phyloP scores from a whole-genome alignment of 176 grass and related monocot genomes.

The Paspalum vaginatum region DNA sequence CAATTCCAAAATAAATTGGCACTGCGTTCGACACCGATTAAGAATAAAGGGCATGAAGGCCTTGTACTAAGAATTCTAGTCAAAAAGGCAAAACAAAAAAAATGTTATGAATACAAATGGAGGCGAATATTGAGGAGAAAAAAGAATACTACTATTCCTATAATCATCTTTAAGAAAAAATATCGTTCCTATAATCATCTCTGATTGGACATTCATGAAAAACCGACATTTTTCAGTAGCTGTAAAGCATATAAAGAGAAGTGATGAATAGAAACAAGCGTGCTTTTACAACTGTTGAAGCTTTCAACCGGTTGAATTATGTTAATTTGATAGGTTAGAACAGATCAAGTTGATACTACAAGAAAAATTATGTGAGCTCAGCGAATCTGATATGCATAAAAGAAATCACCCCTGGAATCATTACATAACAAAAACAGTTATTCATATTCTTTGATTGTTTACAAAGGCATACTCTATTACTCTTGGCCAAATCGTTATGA shows the following conservation, averaged over 20 bases:
- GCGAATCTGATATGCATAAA: background rate
- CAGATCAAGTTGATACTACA: background rate
- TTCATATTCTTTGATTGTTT: background rate
- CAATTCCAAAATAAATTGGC: background rate
- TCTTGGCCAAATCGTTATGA: background rate
- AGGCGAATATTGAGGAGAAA: background rate
- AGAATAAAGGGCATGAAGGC: background rate
- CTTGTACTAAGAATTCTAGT: background rate
- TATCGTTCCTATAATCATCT: background rate
- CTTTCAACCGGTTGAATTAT: background rate
- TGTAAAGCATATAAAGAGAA: background rate
- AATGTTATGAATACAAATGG: background rate
- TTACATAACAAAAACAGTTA: background rate
- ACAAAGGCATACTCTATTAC: background rate
- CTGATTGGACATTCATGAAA: background rate
- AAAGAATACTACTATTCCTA: background rate
- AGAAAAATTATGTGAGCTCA: conserved; percentile 18
- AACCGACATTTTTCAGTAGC: background rate
- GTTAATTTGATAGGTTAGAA: conserved; percentile 4
- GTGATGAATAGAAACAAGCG: background rate
- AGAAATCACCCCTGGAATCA: background rate
- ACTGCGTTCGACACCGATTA: background rate
- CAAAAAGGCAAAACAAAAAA: background rate
- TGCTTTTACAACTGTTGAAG: background rate
- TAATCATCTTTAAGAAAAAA: no score